Conservation (phyloP, 495 filamentous ascomycete genomes). For the Halenospora varia region DNA sequence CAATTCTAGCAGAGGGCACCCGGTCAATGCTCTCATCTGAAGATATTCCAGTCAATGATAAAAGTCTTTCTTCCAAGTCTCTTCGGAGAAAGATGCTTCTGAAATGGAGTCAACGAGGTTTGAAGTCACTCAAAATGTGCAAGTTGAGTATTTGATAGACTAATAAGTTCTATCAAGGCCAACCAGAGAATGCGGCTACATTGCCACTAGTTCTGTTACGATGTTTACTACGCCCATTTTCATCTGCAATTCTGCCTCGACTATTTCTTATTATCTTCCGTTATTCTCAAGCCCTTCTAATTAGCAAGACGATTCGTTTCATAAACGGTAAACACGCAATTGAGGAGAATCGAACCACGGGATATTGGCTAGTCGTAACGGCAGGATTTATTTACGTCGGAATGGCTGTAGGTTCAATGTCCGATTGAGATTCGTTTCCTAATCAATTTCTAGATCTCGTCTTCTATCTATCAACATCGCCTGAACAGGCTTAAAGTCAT, state of each 20-base stretch:
- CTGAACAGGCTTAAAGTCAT: slow-evolving; percentile 56
- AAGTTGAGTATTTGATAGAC: background rate
- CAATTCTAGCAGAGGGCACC: slow-evolving; percentile 49
- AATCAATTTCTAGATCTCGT: slow-evolving; percentile 38
- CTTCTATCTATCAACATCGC: slow-evolving; percentile 49
- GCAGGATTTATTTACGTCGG: slow-evolving; percentile 57
- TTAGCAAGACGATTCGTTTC: slow-evolving; percentile 49
- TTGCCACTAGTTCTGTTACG: slow-evolving; percentile 44
- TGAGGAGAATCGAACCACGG: slow-evolving; percentile 35
- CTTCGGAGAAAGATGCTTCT: slow-evolving; percentile 34
- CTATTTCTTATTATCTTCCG: slow-evolving; percentile 54
- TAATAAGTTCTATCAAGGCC: slow-evolving; percentile 16
- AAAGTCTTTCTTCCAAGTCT: slow-evolving; percentile 37
- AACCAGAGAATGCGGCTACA: slow-evolving; percentile 30
- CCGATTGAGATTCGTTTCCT: background rate
- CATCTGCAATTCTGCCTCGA: slow-evolving; percentile 47
- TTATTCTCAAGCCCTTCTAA: slow-evolving; percentile 59
- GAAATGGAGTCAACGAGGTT: slow-evolving; percentile 31
- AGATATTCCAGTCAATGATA: slow-evolving; percentile 44
- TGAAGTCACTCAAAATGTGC: background rate
- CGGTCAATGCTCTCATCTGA: slow-evolving; percentile 36
- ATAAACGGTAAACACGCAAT: slow-evolving; percentile 29
- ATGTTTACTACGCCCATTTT: slow-evolving; percentile 44
- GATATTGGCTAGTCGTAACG: slow-evolving; percentile 54
- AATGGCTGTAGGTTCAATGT: slow-evolving; percentile 42